Evolutionary conservation across 768 basidiomycete genomes (phyloP).

Genomic region (Pleurotus cornucopiae): DNA sequence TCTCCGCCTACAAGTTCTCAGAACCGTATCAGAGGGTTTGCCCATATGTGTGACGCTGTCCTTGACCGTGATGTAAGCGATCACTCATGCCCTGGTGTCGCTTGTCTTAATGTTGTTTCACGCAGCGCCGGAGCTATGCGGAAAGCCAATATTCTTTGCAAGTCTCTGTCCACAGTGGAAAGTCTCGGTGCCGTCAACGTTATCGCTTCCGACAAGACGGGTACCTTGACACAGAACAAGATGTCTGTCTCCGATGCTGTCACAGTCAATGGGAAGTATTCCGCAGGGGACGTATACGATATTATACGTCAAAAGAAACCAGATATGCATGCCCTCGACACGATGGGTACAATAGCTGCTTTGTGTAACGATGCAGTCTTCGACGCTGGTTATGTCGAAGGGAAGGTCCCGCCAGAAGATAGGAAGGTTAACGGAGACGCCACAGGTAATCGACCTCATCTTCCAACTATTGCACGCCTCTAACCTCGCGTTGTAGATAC

Average conservation of each 20-base stretch:
- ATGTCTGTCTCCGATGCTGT: slow-evolving; percentile 53
- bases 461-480: background rate
- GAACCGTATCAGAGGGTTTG: slow-evolving; percentile 43
- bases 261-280: slow-evolving; percentile 27
- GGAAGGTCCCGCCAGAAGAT: slow-evolving; percentile 15
- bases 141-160: slow-evolving; percentile 48
- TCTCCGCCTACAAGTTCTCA: slow-evolving; percentile 26
- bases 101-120: background rate
- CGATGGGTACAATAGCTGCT: slow-evolving; percentile 37
- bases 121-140: slow-evolving; percentile 37
- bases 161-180: slow-evolving; percentile 62
- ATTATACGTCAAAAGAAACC: slow-evolving; percentile 11
- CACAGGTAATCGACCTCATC: slow-evolving; percentile 30
- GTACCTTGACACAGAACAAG: slow-evolving; percentile 55
- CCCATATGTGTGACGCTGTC: slow-evolving; percentile 54
- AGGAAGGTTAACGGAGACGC: slow-evolving; percentile 46
- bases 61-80: slow-evolving; percentile 27
- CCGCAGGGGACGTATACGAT: slow-evolving; percentile 14
- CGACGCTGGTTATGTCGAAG: slow-evolving; percentile 23
- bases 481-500: slow-evolving; percentile 28
- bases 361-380: slow-evolving; percentile 51
- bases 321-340: slow-evolving; percentile 17
- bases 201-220: slow-evolving; percentile 54
- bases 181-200: slow-evolving; percentile 60
- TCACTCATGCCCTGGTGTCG: too few species aligned